Conservation (phyloP, 148 eudicot species). For the Rhododendron mucronatum region DNA sequence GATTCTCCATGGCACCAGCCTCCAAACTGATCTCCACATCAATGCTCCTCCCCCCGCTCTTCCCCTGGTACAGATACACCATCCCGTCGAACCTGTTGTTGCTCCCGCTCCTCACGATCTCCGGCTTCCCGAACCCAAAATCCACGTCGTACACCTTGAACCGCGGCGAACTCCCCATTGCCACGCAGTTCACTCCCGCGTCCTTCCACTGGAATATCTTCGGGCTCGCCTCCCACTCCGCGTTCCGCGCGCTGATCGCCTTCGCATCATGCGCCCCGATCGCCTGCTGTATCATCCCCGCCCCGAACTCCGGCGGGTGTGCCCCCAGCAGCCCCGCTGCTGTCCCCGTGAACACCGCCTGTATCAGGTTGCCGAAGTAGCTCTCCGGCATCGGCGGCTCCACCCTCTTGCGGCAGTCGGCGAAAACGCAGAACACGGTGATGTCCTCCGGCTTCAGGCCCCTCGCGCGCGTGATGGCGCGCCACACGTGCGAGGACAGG, state of each 20-base stretch:
- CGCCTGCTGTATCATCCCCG: constrained; percentile 46
- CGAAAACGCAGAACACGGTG: constrained; percentile 82
- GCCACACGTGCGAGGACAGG: constrained; percentile 84
- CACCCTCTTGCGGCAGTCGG: constrained; percentile 77
- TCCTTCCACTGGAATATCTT: constrained; percentile 82
- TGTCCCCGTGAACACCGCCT: constrained; percentile 78
- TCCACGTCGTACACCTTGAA: constrained; percentile 92
- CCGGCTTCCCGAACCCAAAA: constrained; percentile 73
- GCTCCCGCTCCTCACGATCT: constrained; percentile 82
- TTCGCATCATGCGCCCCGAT: constrained; percentile 46
- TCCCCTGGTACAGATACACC: constrained; percentile 85
- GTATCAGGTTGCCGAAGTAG: constrained; percentile 94
- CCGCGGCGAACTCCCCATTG: constrained; percentile 92
- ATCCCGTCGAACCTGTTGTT: constrained; percentile 95
- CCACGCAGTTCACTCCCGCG: constrained; percentile 89
- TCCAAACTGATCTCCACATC: constrained; percentile 94
- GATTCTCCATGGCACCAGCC: constrained; percentile 61
- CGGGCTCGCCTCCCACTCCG: constrained; percentile 80
- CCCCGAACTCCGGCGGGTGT: constrained; percentile 59
- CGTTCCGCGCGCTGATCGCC: constrained; percentile 58
- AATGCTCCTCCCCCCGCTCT: constrained; percentile 70
- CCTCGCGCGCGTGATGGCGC: constrained; percentile 71
- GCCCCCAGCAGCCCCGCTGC: constrained; percentile 64
- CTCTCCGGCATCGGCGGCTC: constrained; percentile 91
- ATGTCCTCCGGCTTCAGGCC: constrained; percentile 66